These are phyloP conservation scores for Cephalotrichum gorgonifer DNA, from an alignment of 2,329 filamentous ascomycete species.

Conservation along the genomic window DNA sequence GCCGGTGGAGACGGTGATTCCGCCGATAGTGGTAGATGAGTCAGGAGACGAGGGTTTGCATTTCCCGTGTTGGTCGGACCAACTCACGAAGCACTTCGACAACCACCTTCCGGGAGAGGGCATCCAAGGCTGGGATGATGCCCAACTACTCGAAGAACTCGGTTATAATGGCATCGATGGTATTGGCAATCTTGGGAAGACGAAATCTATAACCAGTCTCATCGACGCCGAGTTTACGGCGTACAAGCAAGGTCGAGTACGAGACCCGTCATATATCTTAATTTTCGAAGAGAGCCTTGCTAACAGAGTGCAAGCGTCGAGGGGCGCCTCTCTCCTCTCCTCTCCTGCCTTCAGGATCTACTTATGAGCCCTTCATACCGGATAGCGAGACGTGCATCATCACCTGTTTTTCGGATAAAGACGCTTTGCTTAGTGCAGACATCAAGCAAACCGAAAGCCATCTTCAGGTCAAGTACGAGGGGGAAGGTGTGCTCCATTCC, in stretches of 20 bases:
- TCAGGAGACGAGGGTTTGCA: constrained; percentile 7
- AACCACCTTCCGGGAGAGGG: constrained; percentile 4
- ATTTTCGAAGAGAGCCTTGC: neutral
- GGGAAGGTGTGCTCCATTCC: neutral
- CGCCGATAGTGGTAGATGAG: constrained; percentile 8
- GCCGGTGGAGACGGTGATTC: neutral
- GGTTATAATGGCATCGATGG: neutral
- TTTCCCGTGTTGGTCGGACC: constrained; percentile 5
- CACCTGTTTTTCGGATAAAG: constrained; percentile 13
- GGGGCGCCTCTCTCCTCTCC: neutral
- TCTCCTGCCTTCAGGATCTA: neutral
- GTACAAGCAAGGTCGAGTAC: neutral
- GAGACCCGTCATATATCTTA: neutral
- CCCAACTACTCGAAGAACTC: neutral
- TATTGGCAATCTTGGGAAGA: neutral
- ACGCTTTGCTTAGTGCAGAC: constrained; percentile 7
- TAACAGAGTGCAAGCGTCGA: constrained; percentile 1
- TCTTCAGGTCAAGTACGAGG: neutral
- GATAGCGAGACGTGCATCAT: constrained; percentile 6
- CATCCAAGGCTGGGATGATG: constrained; percentile 5
- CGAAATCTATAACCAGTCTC: neutral
- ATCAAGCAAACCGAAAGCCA: neutral
- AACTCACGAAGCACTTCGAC: constrained; percentile 6
- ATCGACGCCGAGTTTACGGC: neutral
- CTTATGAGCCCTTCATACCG: neutral